Base-by-base conservation (phyloP, 2,329 filamentous ascomycete genomes). In the Chrysoporthe cubensis region DNA sequence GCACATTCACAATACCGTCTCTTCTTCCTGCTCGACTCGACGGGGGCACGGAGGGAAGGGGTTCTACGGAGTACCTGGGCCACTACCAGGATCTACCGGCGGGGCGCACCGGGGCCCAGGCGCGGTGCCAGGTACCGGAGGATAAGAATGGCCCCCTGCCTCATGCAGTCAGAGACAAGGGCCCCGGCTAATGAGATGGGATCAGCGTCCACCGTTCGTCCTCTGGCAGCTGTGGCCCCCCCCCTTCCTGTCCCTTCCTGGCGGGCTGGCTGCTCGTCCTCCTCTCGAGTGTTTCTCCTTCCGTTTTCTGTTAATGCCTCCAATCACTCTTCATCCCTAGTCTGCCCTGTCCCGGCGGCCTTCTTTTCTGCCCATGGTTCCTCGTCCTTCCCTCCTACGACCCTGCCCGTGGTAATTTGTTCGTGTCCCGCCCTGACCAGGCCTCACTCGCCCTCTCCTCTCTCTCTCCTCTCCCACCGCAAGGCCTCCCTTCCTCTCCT, bases 371-470 rank as follows among this genome's bases (percentile, higher is more conserved):
- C 61, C 50, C 52, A 40, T 32, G 52, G 56, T 59, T 44, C 54
- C 68, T 54, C 68, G 66, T 65, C 62, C 64, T 58, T 68, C 64
- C 64, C 57, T 68, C 65, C 66, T 66, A 64, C 62, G 65, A 2
- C 65, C 68, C 66, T 68, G 68, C 61, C 46, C 64, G 54, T 62
- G 34, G 58, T 62, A 62, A 62, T 62, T 42, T 69, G 67, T 63
- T 62, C 65, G 65, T 63, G 65, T 69, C 65, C 65, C 66, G 67
- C 66, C 67, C 67, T 66, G 67, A 44, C 67, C 37, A 64, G 65
- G 57, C 66, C 65, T 67, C 65, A 67, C 54, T 69, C 63, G 50
- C 65, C 54, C 64, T 69, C 71, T 58, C 46, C 64, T 54, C 43
- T 65, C 62, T 58, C 63, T 60, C 60, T 68, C 67, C 71, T 69